Percentiles rank a stretch among this genome's conserved stretches.
Evolutionary conservation across 1,139 yeast species (phyloP).

Genomic region (Hansenula sp.): DNA sequence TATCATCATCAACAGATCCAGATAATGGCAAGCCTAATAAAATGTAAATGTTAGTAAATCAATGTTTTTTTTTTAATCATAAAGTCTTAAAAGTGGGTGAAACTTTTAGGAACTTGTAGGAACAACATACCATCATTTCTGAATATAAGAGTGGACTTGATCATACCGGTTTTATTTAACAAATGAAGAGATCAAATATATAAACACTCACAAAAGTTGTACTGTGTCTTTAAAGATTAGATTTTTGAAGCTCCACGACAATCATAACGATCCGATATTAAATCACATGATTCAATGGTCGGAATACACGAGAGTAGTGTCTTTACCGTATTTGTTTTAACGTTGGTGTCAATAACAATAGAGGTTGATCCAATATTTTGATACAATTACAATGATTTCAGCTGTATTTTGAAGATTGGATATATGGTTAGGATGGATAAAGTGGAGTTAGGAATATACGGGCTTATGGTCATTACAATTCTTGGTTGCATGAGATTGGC

Average conservation of each 20-base stretch:
- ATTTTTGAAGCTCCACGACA: neutral
- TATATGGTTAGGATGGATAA: neutral
- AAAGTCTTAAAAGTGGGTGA: too few relatives aligned
- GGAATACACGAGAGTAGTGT: too few relatives aligned
- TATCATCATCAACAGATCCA: constrained; percentile 89
- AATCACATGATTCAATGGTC: neutral
- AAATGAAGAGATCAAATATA: neutral
- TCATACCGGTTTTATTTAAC: constrained; percentile 36
- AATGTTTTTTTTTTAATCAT: too few relatives aligned
- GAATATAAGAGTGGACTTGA: constrained; percentile 68
- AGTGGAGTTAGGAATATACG: neutral
- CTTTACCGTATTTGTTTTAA: too few relatives aligned
- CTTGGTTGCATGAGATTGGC: neutral
- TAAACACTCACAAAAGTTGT: neutral
- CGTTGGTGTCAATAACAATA: too few relatives aligned
- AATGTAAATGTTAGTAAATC: constrained; percentile 5
- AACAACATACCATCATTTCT: constrained; percentile 62
- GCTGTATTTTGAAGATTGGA: too few relatives aligned
- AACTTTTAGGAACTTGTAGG: too few relatives aligned
- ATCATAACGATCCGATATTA: neutral
- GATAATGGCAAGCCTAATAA: constrained; percentile 74
- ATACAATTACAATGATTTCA: too few relatives aligned
- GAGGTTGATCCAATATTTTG: too few relatives aligned
- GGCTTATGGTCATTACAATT: neutral
- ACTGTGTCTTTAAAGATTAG: neutral